phyloP scores from a whole-genome alignment of 768 basidiomycete genomes.

The Leccinum boreale region DNA sequence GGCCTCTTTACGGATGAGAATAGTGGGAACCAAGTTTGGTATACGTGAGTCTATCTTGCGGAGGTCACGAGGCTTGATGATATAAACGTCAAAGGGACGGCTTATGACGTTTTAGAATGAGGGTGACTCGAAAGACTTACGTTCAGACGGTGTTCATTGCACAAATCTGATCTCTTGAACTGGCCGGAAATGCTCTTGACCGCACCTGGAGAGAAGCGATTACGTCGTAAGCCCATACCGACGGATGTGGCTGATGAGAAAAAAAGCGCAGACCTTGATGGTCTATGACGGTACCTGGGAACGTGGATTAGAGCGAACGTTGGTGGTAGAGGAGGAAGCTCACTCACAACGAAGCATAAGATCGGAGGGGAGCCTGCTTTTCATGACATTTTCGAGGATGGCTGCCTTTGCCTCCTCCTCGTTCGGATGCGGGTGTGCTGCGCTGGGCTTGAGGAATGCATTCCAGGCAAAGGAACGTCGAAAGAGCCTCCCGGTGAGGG shows the following conservation, averaged over 20 bases:
- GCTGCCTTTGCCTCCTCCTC: constrained; percentile 74
- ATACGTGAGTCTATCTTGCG: constrained; percentile 94
- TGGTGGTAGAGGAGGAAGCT: constrained; percentile 8
- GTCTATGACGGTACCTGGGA: constrained; percentile 81
- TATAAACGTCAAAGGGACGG: constrained; percentile 24
- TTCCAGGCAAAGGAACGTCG: constrained; percentile 28
- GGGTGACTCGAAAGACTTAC: constrained; percentile 47
- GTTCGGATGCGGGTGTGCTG: constrained; percentile 21
- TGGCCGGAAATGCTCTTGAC: constrained; percentile 86
- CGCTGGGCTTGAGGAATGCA: constrained; percentile 14
- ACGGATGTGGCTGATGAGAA: constrained; percentile 7
- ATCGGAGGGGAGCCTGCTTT: constrained; percentile 83
- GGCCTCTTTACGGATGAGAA: constrained; percentile 83
- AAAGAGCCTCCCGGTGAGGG: background rate
- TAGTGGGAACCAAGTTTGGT: constrained; percentile 92
- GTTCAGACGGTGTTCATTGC: constrained; percentile 83
- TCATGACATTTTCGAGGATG: constrained; percentile 82
- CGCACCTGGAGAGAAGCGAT: constrained; percentile 50
- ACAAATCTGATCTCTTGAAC: constrained; percentile 89
- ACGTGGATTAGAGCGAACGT: constrained; percentile 16
- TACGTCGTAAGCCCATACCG: constrained; percentile 22
- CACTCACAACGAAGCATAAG: constrained; percentile 87
- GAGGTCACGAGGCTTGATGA: constrained; percentile 81
- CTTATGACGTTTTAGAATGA: constrained; percentile 15
- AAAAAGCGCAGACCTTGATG: constrained; percentile 57